A percentile compares a stretch with the other conserved stretches of the same genome.
phyloP scores from a whole-genome alignment of 2,329 filamentous ascomycete genomes.

The Drechslerella dactyloides region DNA sequence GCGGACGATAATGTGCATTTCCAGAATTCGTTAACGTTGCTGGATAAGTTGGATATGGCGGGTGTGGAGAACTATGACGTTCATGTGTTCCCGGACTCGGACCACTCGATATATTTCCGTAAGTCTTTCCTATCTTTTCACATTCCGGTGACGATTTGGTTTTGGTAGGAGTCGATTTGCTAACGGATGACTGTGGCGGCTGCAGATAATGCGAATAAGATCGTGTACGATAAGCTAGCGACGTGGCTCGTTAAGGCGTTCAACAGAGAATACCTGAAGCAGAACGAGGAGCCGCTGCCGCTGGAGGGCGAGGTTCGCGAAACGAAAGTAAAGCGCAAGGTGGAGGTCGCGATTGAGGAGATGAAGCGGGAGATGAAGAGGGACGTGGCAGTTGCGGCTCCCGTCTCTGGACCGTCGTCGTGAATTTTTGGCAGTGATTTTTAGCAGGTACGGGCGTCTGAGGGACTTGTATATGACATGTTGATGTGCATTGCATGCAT shows the following conservation, averaged over 20 bases:
- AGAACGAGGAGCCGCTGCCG: conserved; percentile 62
- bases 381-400: conserved; percentile 3
- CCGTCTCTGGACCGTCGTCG: not conserved
- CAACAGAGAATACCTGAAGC: conserved; percentile 81
- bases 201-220: conserved; percentile 78
- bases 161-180: too few species aligned
- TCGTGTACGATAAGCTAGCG: conserved; percentile 83
- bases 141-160: not conserved
- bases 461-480: not conserved
- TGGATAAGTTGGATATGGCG: conserved; percentile 83
- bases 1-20: conserved; percentile 97
- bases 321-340: conserved; percentile 35
- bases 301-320: conserved; percentile 34
- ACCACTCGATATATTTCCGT: conserved; percentile 90
- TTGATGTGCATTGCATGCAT: not conserved
- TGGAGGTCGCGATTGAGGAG: too few species aligned
- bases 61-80: conserved; percentile 93
- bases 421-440: not conserved
- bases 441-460: not conserved
- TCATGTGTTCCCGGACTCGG: conserved; percentile 93
- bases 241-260: conserved; percentile 98
- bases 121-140: conserved; percentile 24
- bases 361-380: conserved; percentile 2
- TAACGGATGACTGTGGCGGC: not conserved
- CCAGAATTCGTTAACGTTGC: conserved; percentile 85